Evolutionary conservation across 345 rosid genomes (phyloP), one percentile per base, ranked within the genome.

Genomic region (Raphanus sativus): DNA sequence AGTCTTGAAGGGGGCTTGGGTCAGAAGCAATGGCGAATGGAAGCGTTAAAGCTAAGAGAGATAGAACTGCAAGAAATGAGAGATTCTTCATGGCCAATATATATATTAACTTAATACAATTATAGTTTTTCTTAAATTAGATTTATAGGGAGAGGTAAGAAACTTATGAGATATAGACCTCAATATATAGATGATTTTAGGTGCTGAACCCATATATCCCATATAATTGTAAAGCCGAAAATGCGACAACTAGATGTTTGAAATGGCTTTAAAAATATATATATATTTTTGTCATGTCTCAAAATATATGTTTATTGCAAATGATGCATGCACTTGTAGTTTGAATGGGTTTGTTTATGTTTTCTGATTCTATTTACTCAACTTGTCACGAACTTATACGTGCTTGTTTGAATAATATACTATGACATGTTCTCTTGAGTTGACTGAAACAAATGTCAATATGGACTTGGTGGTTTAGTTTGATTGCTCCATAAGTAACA

Each of bases 1-100:
- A 65, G 55, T 65, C 70, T 12, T 65, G 70, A 25, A 65, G 70
- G 4, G 70, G 55, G 70, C 70, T 66, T 25, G 70, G 56, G 56
- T 66, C 70, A 66, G 70, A 66, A 42, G 70, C 70, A 40, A 42
- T 38, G 45, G 45, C 45, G 2, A 38, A 38, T 38, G 48, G 48
- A 40, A 40, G n/a, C 3, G 48, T 40, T 66, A 66, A 40, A 1
- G 70, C 70, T 55, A 66, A 45, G 56, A 66, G 21, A 12, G 70
- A 66, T 12, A 66, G 58, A 4, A 13, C 12, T 42, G 70, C 55
- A 25, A 66, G 70, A 45, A 42, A 6, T n/a, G 70, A 66, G 56
- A 66, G 58, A 25, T 9, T 66, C 58, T 66, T 42, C 70, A 66
- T 66, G 8, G 34, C 56, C 6, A 21, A 21, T 21, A 45, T 42